A percentile compares a stretch with the other conserved stretches of the same genome.
Evolutionary conservation across 75 land plant genomes (phyloP).

Genomic region (Ceratopteris richardii): DNA sequence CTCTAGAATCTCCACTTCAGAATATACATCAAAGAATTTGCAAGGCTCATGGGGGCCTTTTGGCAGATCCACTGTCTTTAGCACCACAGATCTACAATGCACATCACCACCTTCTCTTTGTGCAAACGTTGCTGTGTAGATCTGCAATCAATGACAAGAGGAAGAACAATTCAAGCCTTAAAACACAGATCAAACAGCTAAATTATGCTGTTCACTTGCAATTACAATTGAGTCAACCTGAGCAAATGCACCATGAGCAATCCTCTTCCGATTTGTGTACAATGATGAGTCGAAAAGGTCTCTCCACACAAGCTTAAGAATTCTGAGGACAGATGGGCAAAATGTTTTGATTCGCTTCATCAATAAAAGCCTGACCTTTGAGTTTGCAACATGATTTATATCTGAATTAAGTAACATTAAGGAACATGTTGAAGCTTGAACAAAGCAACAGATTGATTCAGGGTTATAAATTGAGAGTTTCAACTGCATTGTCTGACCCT

Average conservation of each 20-base stretch:
- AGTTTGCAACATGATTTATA: slow-evolving; percentile 27
- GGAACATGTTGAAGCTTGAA: not conserved
- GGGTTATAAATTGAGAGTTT: too few relatives aligned
- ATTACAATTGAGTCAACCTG: slow-evolving; percentile 14
- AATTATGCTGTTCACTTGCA: too few relatives aligned
- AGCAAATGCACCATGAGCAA: slow-evolving; percentile 43
- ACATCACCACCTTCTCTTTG: slow-evolving; percentile 10
- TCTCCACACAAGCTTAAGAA: slow-evolving; percentile 23
- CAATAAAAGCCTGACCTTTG: slow-evolving; percentile 16
- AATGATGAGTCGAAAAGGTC: slow-evolving; percentile 20
- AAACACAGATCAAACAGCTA: not conserved
- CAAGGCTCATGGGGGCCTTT: slow-evolving; percentile 38
- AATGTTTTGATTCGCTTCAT: slow-evolving; percentile 12
- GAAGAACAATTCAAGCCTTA: not conserved
- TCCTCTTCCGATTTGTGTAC: slow-evolving; percentile 21
- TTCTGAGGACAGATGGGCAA: slow-evolving; percentile 19
- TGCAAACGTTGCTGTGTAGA: slow-evolving; percentile 21
- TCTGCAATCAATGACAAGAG: slow-evolving; percentile 1
- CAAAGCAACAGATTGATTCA: too few relatives aligned
- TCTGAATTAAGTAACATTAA: slow-evolving; percentile 11
- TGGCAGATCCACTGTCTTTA: slow-evolving; percentile 24
- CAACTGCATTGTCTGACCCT: too few relatives aligned
- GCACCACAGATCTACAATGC: slow-evolving; percentile 3
- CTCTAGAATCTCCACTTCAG: slow-evolving; percentile 33
- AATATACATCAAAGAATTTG: slow-evolving; percentile 31